phyloP scores from a whole-genome alignment of 345 rosid species.

The Pseudoturritis turrita region DNA sequence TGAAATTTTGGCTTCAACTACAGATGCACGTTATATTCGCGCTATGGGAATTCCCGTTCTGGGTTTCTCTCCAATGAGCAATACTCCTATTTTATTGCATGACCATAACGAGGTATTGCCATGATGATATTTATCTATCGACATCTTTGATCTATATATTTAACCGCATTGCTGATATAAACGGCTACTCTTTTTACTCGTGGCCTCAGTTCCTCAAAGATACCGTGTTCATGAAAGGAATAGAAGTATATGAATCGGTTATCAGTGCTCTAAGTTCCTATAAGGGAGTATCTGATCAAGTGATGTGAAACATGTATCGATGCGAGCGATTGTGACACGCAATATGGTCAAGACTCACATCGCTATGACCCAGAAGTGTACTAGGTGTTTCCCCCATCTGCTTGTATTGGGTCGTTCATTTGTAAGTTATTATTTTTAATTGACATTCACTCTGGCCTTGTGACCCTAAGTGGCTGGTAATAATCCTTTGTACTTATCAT shows the following conservation, averaged over 20 bases:
- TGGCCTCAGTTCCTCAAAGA: slow-evolving; percentile 65
- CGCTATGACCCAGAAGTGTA: not conserved
- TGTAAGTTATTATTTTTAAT: not conserved
- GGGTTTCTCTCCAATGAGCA: slow-evolving; percentile 86
- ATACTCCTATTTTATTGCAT: slow-evolving; percentile 77
- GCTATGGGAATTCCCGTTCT: slow-evolving; percentile 66
- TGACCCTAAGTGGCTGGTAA: not conserved
- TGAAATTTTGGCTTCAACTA: slow-evolving; percentile 84
- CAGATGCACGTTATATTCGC: slow-evolving; percentile 72
- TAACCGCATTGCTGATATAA: not conserved
- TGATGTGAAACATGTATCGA: slow-evolving; percentile 3
- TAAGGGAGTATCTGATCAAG: slow-evolving; percentile 39
- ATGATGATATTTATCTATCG: not conserved
- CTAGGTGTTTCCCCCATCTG: not conserved
- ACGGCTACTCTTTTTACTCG: not conserved
- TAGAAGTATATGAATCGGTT: slow-evolving; percentile 69
- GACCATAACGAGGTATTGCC: slow-evolving; percentile 81
- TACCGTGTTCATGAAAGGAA: slow-evolving; percentile 64
- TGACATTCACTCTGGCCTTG: not conserved
- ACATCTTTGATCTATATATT: not conserved
- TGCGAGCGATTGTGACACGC: not conserved
- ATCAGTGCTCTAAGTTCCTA: slow-evolving; percentile 64
- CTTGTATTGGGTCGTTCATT: not conserved
- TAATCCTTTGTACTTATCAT: slow-evolving; percentile 15
- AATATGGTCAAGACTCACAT: slow-evolving; percentile 4